Conservation (phyloP, 768 basidiomycete genomes). For the Tulasnella sp. region DNA sequence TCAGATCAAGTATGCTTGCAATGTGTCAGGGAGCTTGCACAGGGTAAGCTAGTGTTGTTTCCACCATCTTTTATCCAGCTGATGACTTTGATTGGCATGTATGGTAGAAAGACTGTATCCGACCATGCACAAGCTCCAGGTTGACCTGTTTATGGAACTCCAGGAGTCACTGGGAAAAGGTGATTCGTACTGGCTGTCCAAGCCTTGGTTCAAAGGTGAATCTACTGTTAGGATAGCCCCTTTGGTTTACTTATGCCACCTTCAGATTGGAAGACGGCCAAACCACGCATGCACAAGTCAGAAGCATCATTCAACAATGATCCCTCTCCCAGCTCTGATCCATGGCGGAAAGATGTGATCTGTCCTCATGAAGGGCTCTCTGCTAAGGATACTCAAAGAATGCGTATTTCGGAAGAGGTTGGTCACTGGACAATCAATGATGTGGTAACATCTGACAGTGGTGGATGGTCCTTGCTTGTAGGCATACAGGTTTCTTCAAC, state of each 20-base stretch:
- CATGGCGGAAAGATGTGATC: conserved; percentile 44
- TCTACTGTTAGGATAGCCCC: neutral
- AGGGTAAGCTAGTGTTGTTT: conserved; percentile 42
- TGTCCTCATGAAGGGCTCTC: conserved; percentile 61
- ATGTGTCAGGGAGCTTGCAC: conserved; percentile 36
- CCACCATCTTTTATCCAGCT: conserved; percentile 6
- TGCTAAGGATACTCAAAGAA: conserved; percentile 41
- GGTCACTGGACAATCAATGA: conserved; percentile 12
- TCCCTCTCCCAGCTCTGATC: conserved; percentile 49
- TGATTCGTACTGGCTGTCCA: conserved; percentile 58
- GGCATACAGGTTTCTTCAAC: conserved; percentile 44
- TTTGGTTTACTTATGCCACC: conserved; percentile 2
- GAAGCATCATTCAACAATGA: conserved; percentile 36
- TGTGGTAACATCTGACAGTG: neutral
- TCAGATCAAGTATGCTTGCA: conserved; percentile 43
- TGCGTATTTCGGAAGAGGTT: conserved; percentile 50
- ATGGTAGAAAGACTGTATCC: conserved; percentile 53
- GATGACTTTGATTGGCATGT: neutral
- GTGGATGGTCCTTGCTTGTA: conserved; percentile 21
- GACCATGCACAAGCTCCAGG: conserved; percentile 49
- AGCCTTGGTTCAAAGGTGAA: conserved; percentile 62
- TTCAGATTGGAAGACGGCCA: conserved; percentile 58
- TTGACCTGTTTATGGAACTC: conserved; percentile 44
- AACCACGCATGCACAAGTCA: conserved; percentile 61
- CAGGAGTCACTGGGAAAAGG: conserved; percentile 39